Base-by-base conservation (phyloP, 495 filamentous ascomycete species). In the Lineolata rhizophorae region DNA sequence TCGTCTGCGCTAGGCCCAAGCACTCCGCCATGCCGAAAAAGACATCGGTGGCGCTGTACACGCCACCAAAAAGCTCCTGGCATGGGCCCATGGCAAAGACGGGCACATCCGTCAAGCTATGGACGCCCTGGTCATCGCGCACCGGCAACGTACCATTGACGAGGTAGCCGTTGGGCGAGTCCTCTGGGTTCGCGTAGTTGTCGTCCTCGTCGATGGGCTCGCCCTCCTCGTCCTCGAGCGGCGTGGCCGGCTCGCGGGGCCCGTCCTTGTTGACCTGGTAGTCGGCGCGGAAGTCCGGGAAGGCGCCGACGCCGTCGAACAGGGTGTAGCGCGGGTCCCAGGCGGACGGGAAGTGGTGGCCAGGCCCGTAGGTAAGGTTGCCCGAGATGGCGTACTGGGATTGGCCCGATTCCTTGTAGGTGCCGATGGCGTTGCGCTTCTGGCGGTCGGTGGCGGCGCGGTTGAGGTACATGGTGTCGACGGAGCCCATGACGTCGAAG, bases 281-380 rank as follows among this genome's bases (percentile, higher is more conserved):
- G 38, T 69, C 57, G 54, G 79, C 75, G 10, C 72, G 57, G 35
- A 60, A 61, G 43, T 81, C 75, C 0, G 75, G 75, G 44, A 62
- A 61, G 5, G 67, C 72, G 31, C 58, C 58, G 24, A 72, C 40
- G 10, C 72, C 74, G 5, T 67, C 57, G 28, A 70, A 72, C 14
- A 81, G 58, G 10, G 73, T 68, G 53, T 81, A 81, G 16, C 75
- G 64, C 22, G 75, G 75, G 42, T 75, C 70, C 75, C 75, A 79
- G 54, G 72, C 76, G 20, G 61, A 49, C 18, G 75, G 75, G 57
- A 81, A 81, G 49, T 73, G 60, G 8, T 62, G 55, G 11, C 68
- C 69, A 5, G 72, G 70, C 36, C 56, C 61, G 58, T 76, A 77
- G 42, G 29, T 47, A 6, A 50, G 37, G 31, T 45, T 48, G 10